Base-by-base conservation (phyloP, 169 alveolate species). In the Eimeria acervulina region DNA sequence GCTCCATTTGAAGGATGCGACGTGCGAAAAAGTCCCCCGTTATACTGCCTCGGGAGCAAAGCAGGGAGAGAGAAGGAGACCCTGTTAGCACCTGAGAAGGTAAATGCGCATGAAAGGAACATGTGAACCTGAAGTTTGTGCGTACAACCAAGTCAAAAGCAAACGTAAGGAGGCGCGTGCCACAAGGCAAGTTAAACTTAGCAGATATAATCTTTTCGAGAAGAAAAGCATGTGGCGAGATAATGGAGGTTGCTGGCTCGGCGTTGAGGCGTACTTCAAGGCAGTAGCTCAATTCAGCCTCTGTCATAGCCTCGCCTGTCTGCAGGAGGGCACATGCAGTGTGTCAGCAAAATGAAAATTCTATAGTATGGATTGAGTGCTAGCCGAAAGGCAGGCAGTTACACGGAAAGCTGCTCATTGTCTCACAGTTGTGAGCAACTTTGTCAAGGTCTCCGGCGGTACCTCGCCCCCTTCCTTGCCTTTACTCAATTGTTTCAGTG, bases 281-380 rank as follows among this genome's bases (percentile, higher is more conserved):
- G 72, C 90, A 81, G 51, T 81, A 72, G 38, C 90, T 81, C 90
- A 81, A 81, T 47, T 81, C 90, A 51, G 21, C 51, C 44, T 81
- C 90, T 28, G 90, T 81, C 90, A 81, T 81, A 44, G 70, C 74
- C 31, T 81, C 90, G 70, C 90, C 90, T n/a, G 33, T 81, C 90
- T 81, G 90, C 70, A 51, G 2, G 15, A 21, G 42, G 5, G 51
- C 70, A 81, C 44, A 51, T 81, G 23, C 33, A 78, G 2, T 21
- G 8, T 42, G 28, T 21, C 13, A 19, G 59, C 17, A 28, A 17
- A 68, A 68, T 42, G 80, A 8, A 68, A 13, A 1, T 13, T 15
- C 47, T 31, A 33, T 68, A 68, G n/a, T 10, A 12, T 10, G 42
- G 47, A 68, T 6, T 33, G 78, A 7, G 44, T 44, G 80, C 21